Evolutionary conservation across 305 asterid species (phyloP).

Genomic region (Fraxinus angustifolia): DNA sequence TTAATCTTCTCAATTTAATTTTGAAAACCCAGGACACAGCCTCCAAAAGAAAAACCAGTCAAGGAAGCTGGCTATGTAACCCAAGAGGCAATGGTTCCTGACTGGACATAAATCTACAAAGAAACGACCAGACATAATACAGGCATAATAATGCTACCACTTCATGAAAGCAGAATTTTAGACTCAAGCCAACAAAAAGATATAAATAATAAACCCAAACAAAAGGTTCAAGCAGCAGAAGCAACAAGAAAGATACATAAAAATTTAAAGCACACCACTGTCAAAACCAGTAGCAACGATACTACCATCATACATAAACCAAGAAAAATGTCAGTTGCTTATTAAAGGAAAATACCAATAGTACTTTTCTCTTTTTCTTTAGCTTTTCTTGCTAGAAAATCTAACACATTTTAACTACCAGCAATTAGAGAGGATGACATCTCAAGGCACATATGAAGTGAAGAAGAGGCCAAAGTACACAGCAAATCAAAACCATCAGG

Average conservation of each 20-base stretch:
- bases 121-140: not conserved
- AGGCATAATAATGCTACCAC: not conserved
- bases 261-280: constrained; percentile 18
- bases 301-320: constrained; percentile 24
- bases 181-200: not conserved
- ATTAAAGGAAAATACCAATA: constrained; percentile 14
- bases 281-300: constrained; percentile 16
- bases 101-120: not conserved
- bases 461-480: constrained; percentile 59
- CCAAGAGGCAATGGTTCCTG: not conserved
- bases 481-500: constrained; percentile 71
- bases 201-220: not conserved
- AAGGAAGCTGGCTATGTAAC: not conserved
- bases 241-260: constrained; percentile 12
- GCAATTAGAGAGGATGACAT: constrained; percentile 42
- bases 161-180: constrained; percentile 1
- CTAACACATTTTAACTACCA: constrained; percentile 34
- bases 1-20: not conserved
- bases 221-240: constrained; percentile 13
- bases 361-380: constrained; percentile 14
- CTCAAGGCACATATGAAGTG: constrained; percentile 47
- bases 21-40: not conserved
- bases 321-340: constrained; percentile 24
- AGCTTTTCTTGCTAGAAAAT: constrained; percentile 22
- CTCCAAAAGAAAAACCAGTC: not conserved